phyloP scores from a whole-genome alignment of 2,329 filamentous ascomycete species.

The Alternaria rosae region DNA sequence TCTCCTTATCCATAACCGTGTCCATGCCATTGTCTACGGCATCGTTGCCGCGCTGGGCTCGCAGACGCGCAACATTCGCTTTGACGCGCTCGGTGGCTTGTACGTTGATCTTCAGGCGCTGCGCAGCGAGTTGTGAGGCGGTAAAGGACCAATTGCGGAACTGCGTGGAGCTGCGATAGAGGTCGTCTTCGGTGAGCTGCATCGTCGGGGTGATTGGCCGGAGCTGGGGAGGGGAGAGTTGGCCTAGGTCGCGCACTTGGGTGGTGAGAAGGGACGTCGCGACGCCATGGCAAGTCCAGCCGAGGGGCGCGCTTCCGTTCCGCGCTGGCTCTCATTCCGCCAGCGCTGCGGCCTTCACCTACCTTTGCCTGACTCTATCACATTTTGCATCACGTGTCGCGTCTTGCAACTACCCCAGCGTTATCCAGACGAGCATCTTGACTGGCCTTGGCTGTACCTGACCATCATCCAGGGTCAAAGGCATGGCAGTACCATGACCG shows the following conservation, averaged over 20 bases:
- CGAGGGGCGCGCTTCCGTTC: slow-evolving; percentile 13
- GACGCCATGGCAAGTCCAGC: slow-evolving; percentile 25
- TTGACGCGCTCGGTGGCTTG: slow-evolving; percentile 75
- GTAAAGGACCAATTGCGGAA: slow-evolving; percentile 94
- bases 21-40: slow-evolving; percentile 35
- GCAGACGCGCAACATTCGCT: slow-evolving; percentile 62
- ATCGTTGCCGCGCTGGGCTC: slow-evolving; percentile 48
- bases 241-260: background rate
- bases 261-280: slow-evolving; percentile 6
- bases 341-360: background rate
- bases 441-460: background rate
- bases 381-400: background rate
- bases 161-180: slow-evolving; percentile 89
- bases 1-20: slow-evolving; percentile 44
- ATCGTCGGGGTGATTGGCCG: slow-evolving; percentile 28
- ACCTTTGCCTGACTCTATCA: background rate
- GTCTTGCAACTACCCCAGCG: background rate
- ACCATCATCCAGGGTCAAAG: background rate
- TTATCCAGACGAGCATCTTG: background rate
- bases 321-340: slow-evolving; percentile 1
- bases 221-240: slow-evolving; percentile 10
- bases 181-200: slow-evolving; percentile 82
- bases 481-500: slow-evolving; percentile 1
- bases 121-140: slow-evolving; percentile 70
- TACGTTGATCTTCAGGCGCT: slow-evolving; percentile 80